phyloP scores from a whole-genome alignment of 2,329 filamentous ascomycete genomes.

The Scedosporium apiospermum region DNA sequence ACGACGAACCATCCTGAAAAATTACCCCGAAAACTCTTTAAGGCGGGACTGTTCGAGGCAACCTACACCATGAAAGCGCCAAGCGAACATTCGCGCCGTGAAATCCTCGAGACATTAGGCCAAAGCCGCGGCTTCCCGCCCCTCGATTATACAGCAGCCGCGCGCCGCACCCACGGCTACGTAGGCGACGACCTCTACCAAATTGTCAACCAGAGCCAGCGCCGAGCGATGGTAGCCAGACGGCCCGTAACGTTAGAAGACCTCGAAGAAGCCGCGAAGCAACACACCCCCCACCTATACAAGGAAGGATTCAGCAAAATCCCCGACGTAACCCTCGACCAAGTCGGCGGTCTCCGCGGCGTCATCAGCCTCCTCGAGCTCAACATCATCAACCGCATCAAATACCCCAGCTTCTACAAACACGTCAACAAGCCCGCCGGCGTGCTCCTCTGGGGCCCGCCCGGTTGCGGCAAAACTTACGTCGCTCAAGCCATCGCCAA shows the following conservation, averaged over 20 bases:
- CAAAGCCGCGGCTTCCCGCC: constrained; percentile 52
- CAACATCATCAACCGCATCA: constrained; percentile 85
- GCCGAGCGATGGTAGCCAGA: neutral
- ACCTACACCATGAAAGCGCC: constrained; percentile 86
- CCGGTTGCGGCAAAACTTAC: constrained; percentile 92
- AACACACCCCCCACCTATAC: constrained; percentile 53
- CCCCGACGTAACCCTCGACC: constrained; percentile 83
- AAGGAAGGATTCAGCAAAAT: constrained; percentile 93
- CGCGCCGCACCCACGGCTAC: constrained; percentile 82
- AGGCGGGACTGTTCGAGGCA: constrained; percentile 68
- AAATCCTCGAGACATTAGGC: constrained; percentile 69
- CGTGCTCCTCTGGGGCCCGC: constrained; percentile 91
- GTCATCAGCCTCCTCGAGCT: constrained; percentile 74
- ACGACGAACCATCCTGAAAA: constrained; percentile 85
- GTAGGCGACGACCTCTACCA: constrained; percentile 81
- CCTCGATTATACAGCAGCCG: constrained; percentile 64
- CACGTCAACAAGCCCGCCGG: constrained; percentile 77
- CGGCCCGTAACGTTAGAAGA: constrained; percentile 30
- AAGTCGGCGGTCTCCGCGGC: constrained; percentile 76
- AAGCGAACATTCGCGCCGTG: constrained; percentile 63
- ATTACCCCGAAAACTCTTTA: constrained; percentile 67
- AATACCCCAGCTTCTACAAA: constrained; percentile 66
- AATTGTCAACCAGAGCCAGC: constrained; percentile 29
- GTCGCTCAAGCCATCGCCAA: constrained; percentile 94
- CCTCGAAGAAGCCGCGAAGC: constrained; percentile 65